These are phyloP conservation scores for Leavenworthia alabamica DNA, from an alignment of 345 rosid genomes.

Conservation along the genomic window DNA sequence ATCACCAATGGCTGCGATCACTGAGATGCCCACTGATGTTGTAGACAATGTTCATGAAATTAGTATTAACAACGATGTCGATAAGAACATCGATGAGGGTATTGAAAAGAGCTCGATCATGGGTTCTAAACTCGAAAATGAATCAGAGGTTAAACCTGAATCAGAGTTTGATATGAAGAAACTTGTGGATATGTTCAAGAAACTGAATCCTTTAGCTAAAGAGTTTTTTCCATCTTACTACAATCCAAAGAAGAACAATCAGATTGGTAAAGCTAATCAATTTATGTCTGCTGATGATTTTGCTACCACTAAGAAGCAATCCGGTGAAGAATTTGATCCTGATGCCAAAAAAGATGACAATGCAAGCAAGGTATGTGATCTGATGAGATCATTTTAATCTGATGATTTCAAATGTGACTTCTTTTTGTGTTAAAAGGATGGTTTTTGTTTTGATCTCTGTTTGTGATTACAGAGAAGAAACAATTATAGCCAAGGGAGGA, in stretches of 20 bases:
- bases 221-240: slow-evolving; percentile 71
- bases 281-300: slow-evolving; percentile 33
- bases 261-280: slow-evolving; percentile 21
- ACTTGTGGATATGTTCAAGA: slow-evolving; percentile 76
- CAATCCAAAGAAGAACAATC: slow-evolving; percentile 29
- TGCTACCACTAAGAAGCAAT: slow-evolving; percentile 24
- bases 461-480: slow-evolving; percentile 50
- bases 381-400: background rate
- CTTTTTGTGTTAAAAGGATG: background rate
- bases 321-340: slow-evolving; percentile 24
- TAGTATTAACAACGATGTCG: slow-evolving; percentile 19
- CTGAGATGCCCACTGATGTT: slow-evolving; percentile 38
- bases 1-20: slow-evolving; percentile 69
- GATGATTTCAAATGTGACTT: background rate
- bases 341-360: slow-evolving; percentile 28
- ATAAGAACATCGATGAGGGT: slow-evolving; percentile 2
- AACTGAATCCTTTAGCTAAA: slow-evolving; percentile 78
- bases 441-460: background rate
- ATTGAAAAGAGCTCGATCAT: slow-evolving; percentile 28
- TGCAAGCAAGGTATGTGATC: slow-evolving; percentile 11
- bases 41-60: slow-evolving; percentile 38
- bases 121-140: slow-evolving; percentile 35
- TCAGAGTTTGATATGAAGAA: slow-evolving; percentile 58
- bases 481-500: slow-evolving; percentile 49
- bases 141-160: slow-evolving; percentile 44